phyloP scores from a whole-genome alignment of 495 filamentous ascomycete species.

The Xylaria bambusicola region DNA sequence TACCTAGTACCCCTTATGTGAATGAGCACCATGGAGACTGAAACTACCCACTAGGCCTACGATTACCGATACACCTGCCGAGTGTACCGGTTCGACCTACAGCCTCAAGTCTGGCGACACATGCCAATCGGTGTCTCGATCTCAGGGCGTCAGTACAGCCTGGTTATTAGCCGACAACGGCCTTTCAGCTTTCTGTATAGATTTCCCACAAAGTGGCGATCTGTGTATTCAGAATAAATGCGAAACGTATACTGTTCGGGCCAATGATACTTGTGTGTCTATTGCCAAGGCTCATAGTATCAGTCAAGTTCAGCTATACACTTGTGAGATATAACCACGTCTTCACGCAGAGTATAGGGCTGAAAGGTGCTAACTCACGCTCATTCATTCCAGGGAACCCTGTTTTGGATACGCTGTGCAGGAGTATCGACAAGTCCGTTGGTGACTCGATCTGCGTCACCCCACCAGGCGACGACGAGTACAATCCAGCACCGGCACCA shows the following conservation, averaged over 20 bases:
- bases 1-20: too few relatives aligned
- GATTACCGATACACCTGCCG: neutral
- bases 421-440: neutral
- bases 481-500: neutral
- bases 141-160: neutral
- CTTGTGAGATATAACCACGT: too few relatives aligned
- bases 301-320: neutral
- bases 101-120: neutral
- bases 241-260: neutral
- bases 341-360: too few relatives aligned
- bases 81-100: neutral
- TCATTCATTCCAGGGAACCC: neutral
- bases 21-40: too few relatives aligned
- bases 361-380: too few relatives aligned
- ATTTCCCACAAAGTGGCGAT: neutral
- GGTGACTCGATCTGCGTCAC: conserved; percentile 15
- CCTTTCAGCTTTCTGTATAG: neutral
- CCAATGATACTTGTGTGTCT: neutral
- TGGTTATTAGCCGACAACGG: neutral
- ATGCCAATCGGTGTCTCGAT: neutral
- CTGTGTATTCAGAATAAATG: neutral
- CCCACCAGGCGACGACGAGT: neutral
- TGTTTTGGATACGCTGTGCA: neutral
- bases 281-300: neutral
- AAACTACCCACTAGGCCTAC: neutral